Evolutionary conservation across 306 rosid species (phyloP).

Genomic region (Quercus bicolor): DNA sequence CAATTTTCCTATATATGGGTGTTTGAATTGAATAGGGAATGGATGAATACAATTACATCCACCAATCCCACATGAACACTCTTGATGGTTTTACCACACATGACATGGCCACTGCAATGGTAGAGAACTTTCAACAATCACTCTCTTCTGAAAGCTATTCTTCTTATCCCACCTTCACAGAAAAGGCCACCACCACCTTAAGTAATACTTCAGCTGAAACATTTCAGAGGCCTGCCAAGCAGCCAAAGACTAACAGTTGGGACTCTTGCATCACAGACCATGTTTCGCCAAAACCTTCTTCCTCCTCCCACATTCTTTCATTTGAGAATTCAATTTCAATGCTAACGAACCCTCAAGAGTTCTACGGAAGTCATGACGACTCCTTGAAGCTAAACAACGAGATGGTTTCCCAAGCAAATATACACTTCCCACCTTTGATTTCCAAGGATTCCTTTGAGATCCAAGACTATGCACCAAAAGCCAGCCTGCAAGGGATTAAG

Average conservation of each 20-base stretch:
- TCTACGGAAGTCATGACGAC: slow-evolving; percentile 12
- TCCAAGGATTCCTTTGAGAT: slow-evolving; percentile 21
- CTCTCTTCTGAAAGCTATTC: slow-evolving; percentile 40
- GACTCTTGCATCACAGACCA: slow-evolving; percentile 23
- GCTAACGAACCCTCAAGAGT: slow-evolving; percentile 12
- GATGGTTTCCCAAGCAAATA: slow-evolving; percentile 20
- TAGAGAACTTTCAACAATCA: slow-evolving; percentile 23
- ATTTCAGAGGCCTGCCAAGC: slow-evolving; percentile 31
- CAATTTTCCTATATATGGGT: background rate
- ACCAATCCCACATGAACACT: slow-evolving; percentile 21
- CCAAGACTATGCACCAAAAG: slow-evolving; percentile 14
- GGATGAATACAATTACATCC: slow-evolving; percentile 40
- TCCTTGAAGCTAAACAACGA: slow-evolving; percentile 29
- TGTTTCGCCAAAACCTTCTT: slow-evolving; percentile 32
- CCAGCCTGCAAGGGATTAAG: slow-evolving; percentile 24
- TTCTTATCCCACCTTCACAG: slow-evolving; percentile 24
- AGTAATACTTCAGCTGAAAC: slow-evolving; percentile 36
- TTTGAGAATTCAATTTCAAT: slow-evolving; percentile 41
- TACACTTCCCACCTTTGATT: slow-evolving; percentile 20
- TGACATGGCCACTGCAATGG: slow-evolving; percentile 33
- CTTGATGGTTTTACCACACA: slow-evolving; percentile 30
- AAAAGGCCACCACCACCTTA: slow-evolving; percentile 15
- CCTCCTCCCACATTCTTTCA: slow-evolving; percentile 51
- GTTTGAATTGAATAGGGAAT: slow-evolving; percentile 31
- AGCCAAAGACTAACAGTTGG: slow-evolving; percentile 15